These are phyloP conservation scores for Moringa oleifera DNA, from an alignment of 345 rosid species.

Conservation along the genomic window DNA sequence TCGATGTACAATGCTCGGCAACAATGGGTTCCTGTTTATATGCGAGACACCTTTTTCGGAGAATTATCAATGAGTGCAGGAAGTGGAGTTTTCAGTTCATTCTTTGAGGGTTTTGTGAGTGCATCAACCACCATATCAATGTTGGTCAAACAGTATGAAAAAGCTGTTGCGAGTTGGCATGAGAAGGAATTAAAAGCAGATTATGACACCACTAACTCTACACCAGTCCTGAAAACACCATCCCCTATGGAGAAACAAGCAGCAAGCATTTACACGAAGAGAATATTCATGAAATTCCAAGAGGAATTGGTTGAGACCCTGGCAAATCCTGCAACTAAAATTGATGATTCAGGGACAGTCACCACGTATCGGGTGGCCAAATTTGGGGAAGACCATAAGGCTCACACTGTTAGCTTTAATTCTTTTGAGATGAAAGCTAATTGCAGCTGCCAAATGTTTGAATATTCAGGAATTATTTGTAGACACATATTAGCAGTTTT, in stretches of 20 bases:
- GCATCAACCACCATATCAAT: constrained; percentile 50
- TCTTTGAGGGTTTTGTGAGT: constrained; percentile 57
- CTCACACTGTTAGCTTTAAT: constrained; percentile 53
- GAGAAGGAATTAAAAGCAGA: constrained; percentile 78
- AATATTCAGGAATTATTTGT: constrained; percentile 70
- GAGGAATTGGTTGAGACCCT: constrained; percentile 76
- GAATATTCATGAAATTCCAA: constrained; percentile 63
- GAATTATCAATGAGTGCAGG: constrained; percentile 36
- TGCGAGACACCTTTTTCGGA: constrained; percentile 59
- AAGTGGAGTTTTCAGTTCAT: constrained; percentile 33
- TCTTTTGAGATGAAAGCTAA: constrained; percentile 61
- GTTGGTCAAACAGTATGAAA: constrained; percentile 57
- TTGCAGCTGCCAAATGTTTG: constrained; percentile 86
- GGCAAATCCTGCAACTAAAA: constrained; percentile 55
- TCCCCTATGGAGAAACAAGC: constrained; percentile 90
- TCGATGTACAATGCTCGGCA: constrained; percentile 54
- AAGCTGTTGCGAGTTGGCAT: constrained; percentile 57
- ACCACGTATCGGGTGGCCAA: constrained; percentile 60
- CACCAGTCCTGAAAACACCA: constrained; percentile 55
- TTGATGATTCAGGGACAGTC: constrained; percentile 47
- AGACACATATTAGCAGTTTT: constrained; percentile 73
- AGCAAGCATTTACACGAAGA: constrained; percentile 56
- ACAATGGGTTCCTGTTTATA: constrained; percentile 71
- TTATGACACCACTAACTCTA: constrained; percentile 49
- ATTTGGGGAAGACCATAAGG: constrained; percentile 59